Base-by-base conservation (phyloP, 2,329 filamentous ascomycete species). In the Graphilbum sp. region DNA sequence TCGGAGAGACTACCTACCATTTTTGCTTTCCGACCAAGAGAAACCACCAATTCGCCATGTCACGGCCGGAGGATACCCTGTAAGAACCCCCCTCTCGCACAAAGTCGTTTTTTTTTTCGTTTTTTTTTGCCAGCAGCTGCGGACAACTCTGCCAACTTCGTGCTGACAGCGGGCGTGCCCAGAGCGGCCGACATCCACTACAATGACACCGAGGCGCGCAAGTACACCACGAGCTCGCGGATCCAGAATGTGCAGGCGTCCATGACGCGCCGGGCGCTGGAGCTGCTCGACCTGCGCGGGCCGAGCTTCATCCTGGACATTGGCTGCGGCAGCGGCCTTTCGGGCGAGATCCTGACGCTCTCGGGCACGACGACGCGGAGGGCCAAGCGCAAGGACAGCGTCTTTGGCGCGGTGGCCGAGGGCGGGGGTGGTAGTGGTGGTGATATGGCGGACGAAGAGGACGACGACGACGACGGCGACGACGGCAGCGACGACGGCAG, bases 121-220 rank as follows among this genome's bases (percentile, higher is more conserved):
- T n/a, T n/a, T n/a, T n/a, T n/a, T n/a, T n/a, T n/a, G n/a, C n/a
- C n/a, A n/a, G n/a, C n/a, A n/a, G n/a, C n/a, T n/a, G n/a, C n/a
- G n/a, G n/a, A n/a, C 16, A 24, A n/a, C 5, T 24, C 6, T 21
- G n/a, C 13, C 21, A 17, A 3, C 7, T 11, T 1, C 1, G 13
- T 24, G 36, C 49, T 45, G 42, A 46, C 38, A 30, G 38, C n/a
- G n/a, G n/a, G n/a, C n/a, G n/a, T 33, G 18, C 29, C 40, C 56
- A 92, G 85, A 55, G 84, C 87, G 36, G 88, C 90, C 47, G 90
- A 98, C 62, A 79, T 96, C 54, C 92, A 93, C 67, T 98, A 98
- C 70, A 80, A 95, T 66, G 88, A 96, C 63, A 68, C 69, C 58
- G 88, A 95, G 67, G 88, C 90, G 24, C 80, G 83, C 56, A 96